Conservation (phyloP, 2,329 filamentous ascomycete genomes). For the Fusarium tupiense region DNA sequence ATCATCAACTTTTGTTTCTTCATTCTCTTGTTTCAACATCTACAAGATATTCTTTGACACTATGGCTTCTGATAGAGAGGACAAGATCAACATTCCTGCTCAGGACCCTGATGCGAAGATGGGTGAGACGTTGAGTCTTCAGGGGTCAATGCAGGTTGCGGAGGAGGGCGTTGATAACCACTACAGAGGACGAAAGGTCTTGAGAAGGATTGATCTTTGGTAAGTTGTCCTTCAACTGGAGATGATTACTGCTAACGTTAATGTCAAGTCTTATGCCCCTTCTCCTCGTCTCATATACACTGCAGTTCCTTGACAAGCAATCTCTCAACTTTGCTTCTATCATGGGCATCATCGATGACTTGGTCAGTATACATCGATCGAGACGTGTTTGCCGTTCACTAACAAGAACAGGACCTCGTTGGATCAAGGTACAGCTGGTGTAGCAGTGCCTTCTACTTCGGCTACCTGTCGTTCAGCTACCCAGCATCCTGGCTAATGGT, state of each 20-base stretch:
- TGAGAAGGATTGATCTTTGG: slow-evolving; percentile 33
- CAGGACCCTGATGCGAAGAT: slow-evolving; percentile 20
- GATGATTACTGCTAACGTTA: not conserved
- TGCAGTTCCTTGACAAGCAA: slow-evolving; percentile 41
- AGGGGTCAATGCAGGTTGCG: slow-evolving; percentile 12
- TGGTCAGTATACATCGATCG: not conserved
- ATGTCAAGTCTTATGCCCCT: slow-evolving; percentile 25
- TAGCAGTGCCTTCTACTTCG: slow-evolving; percentile 38
- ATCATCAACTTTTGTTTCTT: not conserved
- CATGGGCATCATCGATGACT: slow-evolving; percentile 37
- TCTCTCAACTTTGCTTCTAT: slow-evolving; percentile 38
- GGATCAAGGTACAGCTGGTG: slow-evolving; percentile 36
- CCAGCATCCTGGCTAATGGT: slow-evolving; percentile 39
- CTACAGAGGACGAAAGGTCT: not conserved
- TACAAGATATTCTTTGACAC: not conserved
- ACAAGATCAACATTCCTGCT: not conserved
- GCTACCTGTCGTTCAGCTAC: slow-evolving; percentile 38
- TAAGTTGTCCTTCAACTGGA: not conserved
- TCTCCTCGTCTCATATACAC: slow-evolving; percentile 35
- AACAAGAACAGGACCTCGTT: slow-evolving; percentile 10
- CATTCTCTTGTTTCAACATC: not conserved
- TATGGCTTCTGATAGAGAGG: slow-evolving; percentile 17
- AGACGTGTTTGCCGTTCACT: not conserved
- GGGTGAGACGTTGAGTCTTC: slow-evolving; percentile 23
- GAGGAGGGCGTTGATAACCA: slow-evolving; percentile 12